A percentile compares a stretch with the other conserved stretches of the same genome.
Conservation (phyloP, 306 rosid species). For the Calophaca sinica region DNA sequence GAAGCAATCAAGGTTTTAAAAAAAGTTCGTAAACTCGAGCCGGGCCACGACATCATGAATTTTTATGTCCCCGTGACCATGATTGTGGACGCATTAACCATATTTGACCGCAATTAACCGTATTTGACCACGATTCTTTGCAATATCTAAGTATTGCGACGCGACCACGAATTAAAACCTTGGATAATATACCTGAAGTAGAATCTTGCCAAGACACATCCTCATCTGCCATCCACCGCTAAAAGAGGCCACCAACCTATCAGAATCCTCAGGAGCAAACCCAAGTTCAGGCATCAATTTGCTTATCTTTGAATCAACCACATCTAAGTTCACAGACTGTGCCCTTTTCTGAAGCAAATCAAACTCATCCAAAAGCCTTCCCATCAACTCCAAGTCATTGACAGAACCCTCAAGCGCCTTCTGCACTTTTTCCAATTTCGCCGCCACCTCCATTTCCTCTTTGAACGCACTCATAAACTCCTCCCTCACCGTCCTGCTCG, state of each 20-base stretch:
- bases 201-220: constrained; percentile 97
- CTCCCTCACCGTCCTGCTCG: constrained; percentile 87
- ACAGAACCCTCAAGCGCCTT: constrained; percentile 85
- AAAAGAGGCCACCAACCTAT: constrained; percentile 92
- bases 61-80: no score
- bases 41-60: no score
- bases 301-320: constrained; percentile 81
- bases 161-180: no score
- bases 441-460: constrained; percentile 88
- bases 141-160: no score
- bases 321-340: constrained; percentile 71
- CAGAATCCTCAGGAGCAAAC: constrained; percentile 80
- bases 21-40: no score
- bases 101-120: no score
- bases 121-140: no score
- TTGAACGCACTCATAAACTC: constrained; percentile 88
- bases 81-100: no score
- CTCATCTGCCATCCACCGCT: constrained; percentile 99
- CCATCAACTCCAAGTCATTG: constrained; percentile 90
- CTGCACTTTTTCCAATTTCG: constrained; percentile 84
- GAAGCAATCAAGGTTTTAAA: neutral
- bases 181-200: constrained; percentile 72
- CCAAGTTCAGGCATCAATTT: constrained; percentile 94
- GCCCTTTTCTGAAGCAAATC: constrained; percentile 87
- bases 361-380: constrained; percentile 93